Conservation (phyloP, 2,329 filamentous ascomycete species). For the Aspergillus sclerotialis region DNA sequence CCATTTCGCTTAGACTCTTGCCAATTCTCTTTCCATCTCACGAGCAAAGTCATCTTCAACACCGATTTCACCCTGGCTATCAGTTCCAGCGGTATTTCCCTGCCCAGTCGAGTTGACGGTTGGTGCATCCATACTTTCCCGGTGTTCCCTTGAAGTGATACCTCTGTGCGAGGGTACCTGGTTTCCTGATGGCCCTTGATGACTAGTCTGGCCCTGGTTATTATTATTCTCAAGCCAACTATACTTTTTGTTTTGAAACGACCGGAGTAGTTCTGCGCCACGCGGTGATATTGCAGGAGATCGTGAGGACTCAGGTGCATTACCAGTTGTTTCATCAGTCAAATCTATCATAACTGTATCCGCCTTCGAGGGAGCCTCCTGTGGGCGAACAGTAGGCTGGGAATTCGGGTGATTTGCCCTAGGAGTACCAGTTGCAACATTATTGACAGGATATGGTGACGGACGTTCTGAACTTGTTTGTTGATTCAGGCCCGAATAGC, state of each 20-base stretch:
- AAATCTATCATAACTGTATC: slow-evolving; percentile 14
- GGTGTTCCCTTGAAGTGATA: neutral
- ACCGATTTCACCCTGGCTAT: neutral
- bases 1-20: no score
- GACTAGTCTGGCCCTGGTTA: slow-evolving; percentile 3
- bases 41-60: slow-evolving; percentile 18
- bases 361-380: neutral
- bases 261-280: slow-evolving; percentile 13
- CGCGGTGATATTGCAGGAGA: slow-evolving; percentile 1
- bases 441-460: no score
- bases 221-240: slow-evolving; percentile 23
- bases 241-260: slow-evolving; percentile 24
- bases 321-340: slow-evolving; percentile 11
- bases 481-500: neutral
- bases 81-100: neutral
- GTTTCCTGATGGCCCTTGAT: slow-evolving; percentile 1
- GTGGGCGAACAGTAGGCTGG: neutral
- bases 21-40: slow-evolving; percentile 21
- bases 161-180: no score
- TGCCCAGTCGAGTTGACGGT: neutral
- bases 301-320: neutral
- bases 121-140: neutral
- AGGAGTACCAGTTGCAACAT: neutral
- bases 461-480: no score
- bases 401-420: neutral